A percentile compares a stretch with the other conserved stretches of the same genome.
Evolutionary conservation across 2,329 filamentous ascomycete genomes (phyloP).

Genomic region (Herpotrichia juniperi): DNA sequence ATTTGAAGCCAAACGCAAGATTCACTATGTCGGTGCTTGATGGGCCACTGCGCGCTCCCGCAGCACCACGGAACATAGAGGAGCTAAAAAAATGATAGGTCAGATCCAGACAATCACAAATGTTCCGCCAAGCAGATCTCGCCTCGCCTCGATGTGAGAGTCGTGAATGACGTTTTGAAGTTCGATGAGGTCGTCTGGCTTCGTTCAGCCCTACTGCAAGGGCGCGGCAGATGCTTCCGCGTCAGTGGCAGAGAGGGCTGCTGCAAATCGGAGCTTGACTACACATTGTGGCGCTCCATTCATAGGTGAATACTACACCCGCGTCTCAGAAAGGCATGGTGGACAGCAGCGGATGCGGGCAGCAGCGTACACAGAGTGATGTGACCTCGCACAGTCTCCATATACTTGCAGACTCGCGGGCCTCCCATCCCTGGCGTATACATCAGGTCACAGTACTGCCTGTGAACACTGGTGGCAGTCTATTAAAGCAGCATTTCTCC

Average conservation of each 20-base stretch:
- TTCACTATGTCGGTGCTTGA: conserved; percentile 17
- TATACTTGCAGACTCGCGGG: conserved; percentile 27
- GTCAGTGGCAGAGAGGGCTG: conserved; percentile 21
- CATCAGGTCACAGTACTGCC: conserved; percentile 23
- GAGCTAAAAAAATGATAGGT: conserved; percentile 35
- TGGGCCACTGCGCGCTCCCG: conserved; percentile 4
- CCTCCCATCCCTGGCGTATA: conserved; percentile 31
- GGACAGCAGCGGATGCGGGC: conserved; percentile 28
- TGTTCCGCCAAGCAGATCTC: not conserved
- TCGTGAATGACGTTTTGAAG: not conserved
- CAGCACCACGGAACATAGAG: not conserved
- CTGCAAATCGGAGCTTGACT: conserved; percentile 30
- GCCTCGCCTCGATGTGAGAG: not conserved
- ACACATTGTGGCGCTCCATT: conserved; percentile 28
- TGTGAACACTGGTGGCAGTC: conserved; percentile 12
- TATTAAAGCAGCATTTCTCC: conserved; percentile 38
- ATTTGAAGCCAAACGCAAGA: conserved; percentile 36
- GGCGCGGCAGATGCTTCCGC: conserved; percentile 31
- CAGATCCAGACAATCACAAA: conserved; percentile 15
- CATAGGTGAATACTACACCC: conserved; percentile 32
- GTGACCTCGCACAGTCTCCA: conserved; percentile 33
- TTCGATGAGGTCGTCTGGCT: not conserved
- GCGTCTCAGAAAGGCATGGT: conserved; percentile 37
- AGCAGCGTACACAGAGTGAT: conserved; percentile 37
- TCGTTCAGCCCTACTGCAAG: conserved; percentile 44